Conservation (phyloP, 2,329 filamentous ascomycete genomes). For the Curvularia sp. region DNA sequence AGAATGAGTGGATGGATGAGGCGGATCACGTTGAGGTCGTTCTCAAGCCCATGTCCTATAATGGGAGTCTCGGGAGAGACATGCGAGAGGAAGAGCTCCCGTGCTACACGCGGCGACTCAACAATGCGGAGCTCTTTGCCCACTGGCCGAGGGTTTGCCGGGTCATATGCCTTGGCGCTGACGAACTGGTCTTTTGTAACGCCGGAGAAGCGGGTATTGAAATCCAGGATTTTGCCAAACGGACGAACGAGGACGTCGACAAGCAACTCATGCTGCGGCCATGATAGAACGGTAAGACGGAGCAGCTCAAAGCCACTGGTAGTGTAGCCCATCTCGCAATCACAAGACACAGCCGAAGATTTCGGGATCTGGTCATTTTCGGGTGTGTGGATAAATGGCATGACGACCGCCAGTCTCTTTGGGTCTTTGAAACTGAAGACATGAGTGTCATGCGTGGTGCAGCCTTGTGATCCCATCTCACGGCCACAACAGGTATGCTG, state of each 20-base stretch:
- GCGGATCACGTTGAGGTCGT: constrained; percentile 86
- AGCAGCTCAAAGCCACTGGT: constrained; percentile 87
- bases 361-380: constrained; percentile 58
- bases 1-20: constrained; percentile 85
- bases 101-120: constrained; percentile 74
- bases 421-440: constrained; percentile 85
- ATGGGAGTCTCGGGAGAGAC: constrained; percentile 80
- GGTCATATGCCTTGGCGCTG: constrained; percentile 60
- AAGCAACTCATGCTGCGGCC: constrained; percentile 77
- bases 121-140: constrained; percentile 69
- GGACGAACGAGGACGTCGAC: constrained; percentile 87
- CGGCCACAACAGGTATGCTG: constrained; percentile 73
- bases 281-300: constrained; percentile 84
- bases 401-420: constrained; percentile 75
- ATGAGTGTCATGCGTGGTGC: constrained; percentile 73
- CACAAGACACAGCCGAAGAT: constrained; percentile 76
- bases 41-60: constrained; percentile 93
- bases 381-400: constrained; percentile 83
- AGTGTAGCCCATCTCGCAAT: constrained; percentile 98
- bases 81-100: constrained; percentile 76
- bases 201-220: constrained; percentile 92
- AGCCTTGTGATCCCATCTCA: constrained; percentile 77
- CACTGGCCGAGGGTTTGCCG: constrained; percentile 30
- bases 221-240: constrained; percentile 81
- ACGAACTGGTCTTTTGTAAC: constrained; percentile 79